Evolutionary conservation across 2,329 filamentous ascomycete species (phyloP).

Genomic region (Calonectria honghensis): DNA sequence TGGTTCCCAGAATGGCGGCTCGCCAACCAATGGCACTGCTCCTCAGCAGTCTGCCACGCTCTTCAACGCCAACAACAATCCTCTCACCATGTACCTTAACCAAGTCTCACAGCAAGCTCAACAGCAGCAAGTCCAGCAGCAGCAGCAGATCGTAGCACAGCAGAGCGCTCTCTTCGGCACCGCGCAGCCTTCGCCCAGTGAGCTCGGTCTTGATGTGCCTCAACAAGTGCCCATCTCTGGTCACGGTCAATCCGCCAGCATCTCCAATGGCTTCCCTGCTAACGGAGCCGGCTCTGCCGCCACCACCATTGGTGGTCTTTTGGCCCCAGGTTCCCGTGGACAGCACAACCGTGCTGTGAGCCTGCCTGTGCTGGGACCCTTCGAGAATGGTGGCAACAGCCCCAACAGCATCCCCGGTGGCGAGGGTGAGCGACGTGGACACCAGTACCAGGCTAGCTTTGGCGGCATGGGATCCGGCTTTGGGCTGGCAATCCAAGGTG

Average conservation of each 20-base stretch:
- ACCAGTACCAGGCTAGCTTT: conserved; percentile 80
- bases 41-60: conserved; percentile 82
- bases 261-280: conserved; percentile 77
- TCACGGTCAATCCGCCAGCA: conserved; percentile 80
- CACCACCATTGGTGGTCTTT: conserved; percentile 84
- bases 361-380: conserved; percentile 82
- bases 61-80: conserved; percentile 89
- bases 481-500: conserved; percentile 78
- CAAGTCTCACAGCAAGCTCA: conserved; percentile 85
- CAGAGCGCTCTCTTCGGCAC: conserved; percentile 89
- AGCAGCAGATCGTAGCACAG: conserved; percentile 82
- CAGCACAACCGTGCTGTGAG: conserved; percentile 90
- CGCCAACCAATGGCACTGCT: conserved; percentile 72
- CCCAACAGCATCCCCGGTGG: conserved; percentile 67
- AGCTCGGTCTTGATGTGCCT: conserved; percentile 75
- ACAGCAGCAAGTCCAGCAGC: conserved; percentile 84
- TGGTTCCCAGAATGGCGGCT: conserved; percentile 76
- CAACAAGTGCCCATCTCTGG: conserved; percentile 76
- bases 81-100: conserved; percentile 93
- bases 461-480: conserved; percentile 76
- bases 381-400: conserved; percentile 76
- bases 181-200: conserved; percentile 75
- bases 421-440: conserved; percentile 76
- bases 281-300: conserved; percentile 73
- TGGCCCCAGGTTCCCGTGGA: conserved; percentile 79